phyloP scores from a whole-genome alignment of 2,329 filamentous ascomycete species.

The Apiospora rasikravindrae region DNA sequence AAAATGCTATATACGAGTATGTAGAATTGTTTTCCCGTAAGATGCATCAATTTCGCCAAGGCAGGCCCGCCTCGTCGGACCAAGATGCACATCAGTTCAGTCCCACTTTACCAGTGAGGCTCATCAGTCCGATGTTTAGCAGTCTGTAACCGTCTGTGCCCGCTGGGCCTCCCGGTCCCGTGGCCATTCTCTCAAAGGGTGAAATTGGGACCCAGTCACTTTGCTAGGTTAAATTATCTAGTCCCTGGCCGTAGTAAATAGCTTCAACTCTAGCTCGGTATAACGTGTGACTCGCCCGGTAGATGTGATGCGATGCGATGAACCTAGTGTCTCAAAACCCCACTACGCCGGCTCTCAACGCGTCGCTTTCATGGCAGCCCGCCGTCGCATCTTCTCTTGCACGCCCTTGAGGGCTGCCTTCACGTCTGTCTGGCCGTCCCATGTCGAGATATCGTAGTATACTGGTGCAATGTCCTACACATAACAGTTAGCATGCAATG shows the following conservation, averaged over 20 bases:
- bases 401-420: constrained; percentile 68
- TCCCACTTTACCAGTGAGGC: constrained; percentile 7
- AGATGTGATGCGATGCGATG: not conserved
- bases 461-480: constrained; percentile 84
- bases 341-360: constrained; percentile 32
- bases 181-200: not conserved
- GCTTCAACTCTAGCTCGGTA: not conserved
- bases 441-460: constrained; percentile 87
- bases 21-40: not conserved
- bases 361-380: constrained; percentile 59
- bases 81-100: not conserved
- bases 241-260: not conserved
- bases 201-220: not conserved
- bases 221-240: not conserved
- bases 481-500: constrained; percentile 1
- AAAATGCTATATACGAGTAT: not conserved
- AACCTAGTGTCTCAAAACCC: not conserved
- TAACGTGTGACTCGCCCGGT: not conserved
- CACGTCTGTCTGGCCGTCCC: constrained; percentile 82
- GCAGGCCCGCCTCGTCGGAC: not conserved
- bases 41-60: not conserved
- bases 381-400: constrained; percentile 64
- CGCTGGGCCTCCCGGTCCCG: not conserved
- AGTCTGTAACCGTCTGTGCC: constrained; percentile 11
- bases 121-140: not conserved